Conservation (phyloP, 495 filamentous ascomycete species). For the Hypomontagnella submonticulosa region DNA sequence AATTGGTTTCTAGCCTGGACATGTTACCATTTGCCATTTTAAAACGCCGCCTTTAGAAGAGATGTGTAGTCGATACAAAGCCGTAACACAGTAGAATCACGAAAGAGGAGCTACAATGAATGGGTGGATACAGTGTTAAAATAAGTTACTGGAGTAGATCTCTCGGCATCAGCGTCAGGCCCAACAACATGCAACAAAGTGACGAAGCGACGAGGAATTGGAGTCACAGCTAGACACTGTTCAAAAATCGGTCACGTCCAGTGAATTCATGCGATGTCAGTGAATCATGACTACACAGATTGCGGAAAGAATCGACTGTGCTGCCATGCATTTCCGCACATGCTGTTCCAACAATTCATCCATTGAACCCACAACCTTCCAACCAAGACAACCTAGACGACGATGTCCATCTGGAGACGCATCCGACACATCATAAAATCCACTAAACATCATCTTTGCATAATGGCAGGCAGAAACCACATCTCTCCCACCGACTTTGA, state of each 20-base stretch:
- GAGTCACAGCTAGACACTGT: slow-evolving; percentile 13
- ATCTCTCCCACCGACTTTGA: slow-evolving; percentile 36
- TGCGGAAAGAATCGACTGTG: slow-evolving; percentile 1
- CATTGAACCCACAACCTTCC: not conserved
- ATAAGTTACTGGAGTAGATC: no score
- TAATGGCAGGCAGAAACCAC: slow-evolving; percentile 28
- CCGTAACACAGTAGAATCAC: no score
- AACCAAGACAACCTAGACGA: not conserved
- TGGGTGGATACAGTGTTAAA: no score
- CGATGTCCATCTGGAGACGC: slow-evolving; percentile 11
- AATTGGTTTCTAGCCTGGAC: no score
- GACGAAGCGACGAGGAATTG: not conserved
- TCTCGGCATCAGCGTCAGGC: not conserved
- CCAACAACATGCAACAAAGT: slow-evolving; percentile 13
- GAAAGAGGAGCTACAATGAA: no score
- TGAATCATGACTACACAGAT: slow-evolving; percentile 9
- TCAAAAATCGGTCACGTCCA: slow-evolving; percentile 15
- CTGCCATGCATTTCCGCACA: not conserved
- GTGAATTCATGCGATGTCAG: slow-evolving; percentile 4
- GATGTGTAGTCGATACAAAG: no score
- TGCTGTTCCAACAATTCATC: no score
- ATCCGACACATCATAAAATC: slow-evolving; percentile 21
- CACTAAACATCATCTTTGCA: slow-evolving; percentile 24
- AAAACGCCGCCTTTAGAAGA: no score
- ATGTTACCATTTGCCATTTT: no score